Base-by-base conservation (phyloP, 768 basidiomycete genomes). In the Termitomyces sp. region DNA sequence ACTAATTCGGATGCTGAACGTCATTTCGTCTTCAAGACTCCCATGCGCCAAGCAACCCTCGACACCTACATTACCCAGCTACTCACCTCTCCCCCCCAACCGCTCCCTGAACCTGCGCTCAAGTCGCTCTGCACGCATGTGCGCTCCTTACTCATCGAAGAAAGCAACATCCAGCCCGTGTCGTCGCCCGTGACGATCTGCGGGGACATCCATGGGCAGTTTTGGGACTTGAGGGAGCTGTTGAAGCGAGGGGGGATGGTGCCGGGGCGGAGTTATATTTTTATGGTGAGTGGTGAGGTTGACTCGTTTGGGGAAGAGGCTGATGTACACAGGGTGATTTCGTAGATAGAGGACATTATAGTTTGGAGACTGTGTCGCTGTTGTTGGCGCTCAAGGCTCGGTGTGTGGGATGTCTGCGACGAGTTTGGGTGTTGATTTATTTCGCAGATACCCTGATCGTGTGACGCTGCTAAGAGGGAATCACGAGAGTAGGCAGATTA, bases 121-220 rank as follows among this genome's bases (percentile, higher is more conserved):
- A 96, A 94, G 68, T 75, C 86, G 42, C 85, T 99, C 48, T 98
- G 96, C 77, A 83, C 93, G 56, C 84, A 87, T 58, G 94, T 98
- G 21, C 85, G 47, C 87, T 95, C 47, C 81, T 97, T 34, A 14
- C 34, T 34, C 37, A 86, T 98, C 69, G 96, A 99, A 70, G 96
- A 99, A 70, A 94, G 89, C 54, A 99, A 98, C 68, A 95, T 98
- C 55, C 94, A 98, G 67, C 95, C 95, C 32, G 92, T 99, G 52
- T 90, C 91, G 34, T 90, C 84, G 61, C 96, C 96, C 1, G 96
- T 98, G 37, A 98, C 96, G 30, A 89, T 93, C 61, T 92, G 91
- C 66, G 95, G 95, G 30, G 95, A 98, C 68, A 96, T 98, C 51
- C 95, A 98, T 65, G 95, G 95, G 25, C 96, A 98, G 69, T 97